Conservation (phyloP, 139 green algal species). For the Auxenochlorella pyrenoidosa region DNA sequence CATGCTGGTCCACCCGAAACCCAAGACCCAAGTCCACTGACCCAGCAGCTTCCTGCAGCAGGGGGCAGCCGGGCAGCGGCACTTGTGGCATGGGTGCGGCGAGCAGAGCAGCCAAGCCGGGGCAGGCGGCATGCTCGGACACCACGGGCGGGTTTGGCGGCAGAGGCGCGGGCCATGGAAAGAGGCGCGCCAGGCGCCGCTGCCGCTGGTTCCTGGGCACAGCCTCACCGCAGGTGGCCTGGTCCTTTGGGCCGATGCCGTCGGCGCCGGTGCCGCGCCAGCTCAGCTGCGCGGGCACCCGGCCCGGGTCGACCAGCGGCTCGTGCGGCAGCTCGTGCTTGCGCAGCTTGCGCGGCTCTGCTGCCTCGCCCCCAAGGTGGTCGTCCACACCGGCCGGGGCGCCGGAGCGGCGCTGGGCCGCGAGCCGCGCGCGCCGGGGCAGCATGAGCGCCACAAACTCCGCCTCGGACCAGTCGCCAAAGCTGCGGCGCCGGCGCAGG, state of each 20-base stretch:
- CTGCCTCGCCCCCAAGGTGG: neutral
- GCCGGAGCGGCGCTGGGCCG: neutral
- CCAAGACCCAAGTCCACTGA: neutral
- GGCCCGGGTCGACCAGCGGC: neutral
- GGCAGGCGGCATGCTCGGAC: no score
- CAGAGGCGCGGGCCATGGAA: no score
- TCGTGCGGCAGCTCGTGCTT: constrained; percentile 48
- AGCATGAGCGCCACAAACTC: constrained; percentile 63
- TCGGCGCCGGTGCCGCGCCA: constrained; percentile 75
- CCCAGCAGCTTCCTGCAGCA: constrained; percentile 19
- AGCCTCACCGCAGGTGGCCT: constrained; percentile 64
- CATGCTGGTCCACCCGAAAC: neutral
- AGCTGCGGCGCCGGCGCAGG: neutral
- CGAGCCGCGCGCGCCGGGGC: constrained; percentile 27
- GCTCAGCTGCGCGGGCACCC: constrained; percentile 60
- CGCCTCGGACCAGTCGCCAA: constrained; percentile 61
- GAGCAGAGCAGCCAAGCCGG: no score
- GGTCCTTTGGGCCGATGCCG: constrained; percentile 70
- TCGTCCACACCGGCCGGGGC: neutral
- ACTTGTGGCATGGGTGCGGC: no score
- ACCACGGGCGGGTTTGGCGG: no score
- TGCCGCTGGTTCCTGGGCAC: no score
- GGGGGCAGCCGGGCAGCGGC: constrained; percentile 43
- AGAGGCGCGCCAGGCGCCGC: no score
- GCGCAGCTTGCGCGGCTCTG: neutral